A percentile compares a stretch with the other conserved stretches of the same genome.
Evolutionary conservation across 1,284 basidiomycete genomes (phyloP).

Genomic region (Agaricales sp.): DNA sequence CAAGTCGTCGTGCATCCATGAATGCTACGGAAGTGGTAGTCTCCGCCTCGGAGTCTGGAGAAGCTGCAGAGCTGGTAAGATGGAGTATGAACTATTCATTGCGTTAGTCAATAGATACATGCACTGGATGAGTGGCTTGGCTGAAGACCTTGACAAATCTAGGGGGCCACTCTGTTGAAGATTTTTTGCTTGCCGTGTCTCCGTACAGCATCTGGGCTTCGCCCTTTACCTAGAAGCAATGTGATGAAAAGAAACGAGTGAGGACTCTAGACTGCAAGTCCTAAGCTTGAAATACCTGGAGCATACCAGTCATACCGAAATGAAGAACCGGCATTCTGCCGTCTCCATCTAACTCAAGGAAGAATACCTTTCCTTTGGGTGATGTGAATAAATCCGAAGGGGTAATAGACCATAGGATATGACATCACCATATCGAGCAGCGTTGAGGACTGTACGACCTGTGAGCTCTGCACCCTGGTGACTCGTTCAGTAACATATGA

Average conservation of each 20-base stretch:
- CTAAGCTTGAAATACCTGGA: constrained; percentile 40
- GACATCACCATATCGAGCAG: constrained; percentile 49
- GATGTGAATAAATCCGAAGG: constrained; percentile 2
- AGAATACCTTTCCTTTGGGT: constrained; percentile 64
- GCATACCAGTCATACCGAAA: constrained; percentile 80
- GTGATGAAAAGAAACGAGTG: not conserved
- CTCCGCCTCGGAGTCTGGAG: constrained; percentile 19
- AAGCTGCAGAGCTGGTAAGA: constrained; percentile 18
- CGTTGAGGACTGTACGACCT: constrained; percentile 49
- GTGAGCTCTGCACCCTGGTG: constrained; percentile 46
- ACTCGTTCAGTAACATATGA: constrained; percentile 4
- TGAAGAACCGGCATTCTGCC: constrained; percentile 65
- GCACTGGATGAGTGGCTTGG: not conserved
- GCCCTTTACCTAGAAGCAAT: constrained; percentile 44
- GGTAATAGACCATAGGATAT: not conserved
- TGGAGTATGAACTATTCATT: constrained; percentile 51
- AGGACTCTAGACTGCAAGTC: not conserved
- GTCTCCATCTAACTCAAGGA: constrained; percentile 53
- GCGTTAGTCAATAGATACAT: not conserved
- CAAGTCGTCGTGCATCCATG: constrained; percentile 62
- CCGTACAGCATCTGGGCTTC: constrained; percentile 49
- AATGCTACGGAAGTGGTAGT: constrained; percentile 45
- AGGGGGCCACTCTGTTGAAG: constrained; percentile 63
- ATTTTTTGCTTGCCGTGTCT: constrained; percentile 40
- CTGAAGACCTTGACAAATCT: constrained; percentile 53